Conservation (phyloP, 768 basidiomycete species). For the Psilocybe azurescens region DNA sequence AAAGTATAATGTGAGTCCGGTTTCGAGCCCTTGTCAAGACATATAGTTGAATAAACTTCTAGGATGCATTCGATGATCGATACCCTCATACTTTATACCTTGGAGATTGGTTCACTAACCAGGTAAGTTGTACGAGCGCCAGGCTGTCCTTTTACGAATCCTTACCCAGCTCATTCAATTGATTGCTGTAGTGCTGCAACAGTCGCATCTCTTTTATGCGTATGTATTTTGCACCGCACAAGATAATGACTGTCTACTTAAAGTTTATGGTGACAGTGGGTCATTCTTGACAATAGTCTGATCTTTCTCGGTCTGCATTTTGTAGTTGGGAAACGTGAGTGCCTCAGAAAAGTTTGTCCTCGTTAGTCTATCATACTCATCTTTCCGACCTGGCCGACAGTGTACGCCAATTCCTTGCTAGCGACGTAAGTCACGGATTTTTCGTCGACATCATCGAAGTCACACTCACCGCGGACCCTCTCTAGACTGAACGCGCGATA, state of each 20-base stretch:
- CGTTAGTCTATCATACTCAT: background rate
- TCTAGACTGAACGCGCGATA: background rate
- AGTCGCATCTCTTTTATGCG: slow-evolving; percentile 51
- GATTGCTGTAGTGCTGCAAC: slow-evolving; percentile 38
- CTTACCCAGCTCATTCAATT: background rate
- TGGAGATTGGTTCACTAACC: slow-evolving; percentile 55
- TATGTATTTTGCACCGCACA: slow-evolving; percentile 23
- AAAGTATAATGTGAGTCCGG: slow-evolving; percentile 38
- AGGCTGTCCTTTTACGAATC: background rate
- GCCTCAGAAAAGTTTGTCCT: background rate
- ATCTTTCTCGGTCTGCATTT: slow-evolving; percentile 52
- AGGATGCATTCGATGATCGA: slow-evolving; percentile 52
- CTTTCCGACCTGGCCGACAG: slow-evolving; percentile 25
- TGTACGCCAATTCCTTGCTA: slow-evolving; percentile 53
- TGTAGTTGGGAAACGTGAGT: slow-evolving; percentile 47
- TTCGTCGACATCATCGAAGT: background rate
- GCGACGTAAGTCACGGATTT: slow-evolving; percentile 14
- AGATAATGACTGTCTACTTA: background rate
- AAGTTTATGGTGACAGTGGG: slow-evolving; percentile 41
- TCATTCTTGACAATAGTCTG: slow-evolving; percentile 43
- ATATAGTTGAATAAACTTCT: background rate
- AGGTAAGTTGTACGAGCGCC: slow-evolving; percentile 29
- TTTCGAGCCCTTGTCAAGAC: background rate
- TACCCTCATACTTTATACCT: slow-evolving; percentile 50
- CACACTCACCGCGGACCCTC: background rate